These are phyloP conservation scores for Fomitopsis schrenkii DNA, from an alignment of 1,284 basidiomycete genomes.

Conservation along the genomic window DNA sequence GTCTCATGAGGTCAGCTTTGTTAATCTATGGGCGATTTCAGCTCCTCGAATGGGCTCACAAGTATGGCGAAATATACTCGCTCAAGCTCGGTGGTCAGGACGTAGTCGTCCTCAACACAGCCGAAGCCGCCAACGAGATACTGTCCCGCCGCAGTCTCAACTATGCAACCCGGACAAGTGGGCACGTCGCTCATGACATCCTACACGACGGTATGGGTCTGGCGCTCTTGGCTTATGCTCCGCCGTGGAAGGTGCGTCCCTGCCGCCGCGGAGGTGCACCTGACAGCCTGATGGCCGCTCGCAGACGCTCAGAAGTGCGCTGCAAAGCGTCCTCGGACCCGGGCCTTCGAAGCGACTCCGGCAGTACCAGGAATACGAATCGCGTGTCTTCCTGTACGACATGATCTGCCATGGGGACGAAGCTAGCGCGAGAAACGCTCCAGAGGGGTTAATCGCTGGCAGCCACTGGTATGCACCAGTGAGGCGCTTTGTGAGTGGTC, in stretches of 20 bases:
- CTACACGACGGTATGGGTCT: conserved; percentile 26
- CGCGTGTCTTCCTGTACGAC: conserved; percentile 21
- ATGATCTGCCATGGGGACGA: conserved; percentile 6
- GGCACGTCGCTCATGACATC: conserved; percentile 28
- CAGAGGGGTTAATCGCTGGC: conserved; percentile 18
- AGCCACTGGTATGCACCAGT: conserved; percentile 26
- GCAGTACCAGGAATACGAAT: conserved; percentile 22
- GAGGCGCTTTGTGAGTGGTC: conserved; percentile 22
- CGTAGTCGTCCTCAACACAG: conserved; percentile 30
- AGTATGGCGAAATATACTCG: conserved; percentile 26
- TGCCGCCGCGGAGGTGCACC: no score
- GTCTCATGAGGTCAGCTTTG: no score
- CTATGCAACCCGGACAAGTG: conserved; percentile 21
- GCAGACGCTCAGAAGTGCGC: conserved; percentile 16
- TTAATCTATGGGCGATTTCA: not conserved
- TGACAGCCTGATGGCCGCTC: no score
- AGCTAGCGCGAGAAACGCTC: not conserved
- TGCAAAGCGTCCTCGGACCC: conserved; percentile 22
- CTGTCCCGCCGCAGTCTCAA: conserved; percentile 26
- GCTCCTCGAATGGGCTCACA: conserved; percentile 26
- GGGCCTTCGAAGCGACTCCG: conserved; percentile 22
- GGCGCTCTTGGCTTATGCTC: conserved; percentile 25
- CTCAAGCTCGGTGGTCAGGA: conserved; percentile 25
- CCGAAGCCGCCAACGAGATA: conserved; percentile 28
- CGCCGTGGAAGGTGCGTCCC: conserved; percentile 22